Evolutionary conservation across 2,329 filamentous ascomycete species (phyloP).

Genomic region (Colletotrichum sublineola): DNA sequence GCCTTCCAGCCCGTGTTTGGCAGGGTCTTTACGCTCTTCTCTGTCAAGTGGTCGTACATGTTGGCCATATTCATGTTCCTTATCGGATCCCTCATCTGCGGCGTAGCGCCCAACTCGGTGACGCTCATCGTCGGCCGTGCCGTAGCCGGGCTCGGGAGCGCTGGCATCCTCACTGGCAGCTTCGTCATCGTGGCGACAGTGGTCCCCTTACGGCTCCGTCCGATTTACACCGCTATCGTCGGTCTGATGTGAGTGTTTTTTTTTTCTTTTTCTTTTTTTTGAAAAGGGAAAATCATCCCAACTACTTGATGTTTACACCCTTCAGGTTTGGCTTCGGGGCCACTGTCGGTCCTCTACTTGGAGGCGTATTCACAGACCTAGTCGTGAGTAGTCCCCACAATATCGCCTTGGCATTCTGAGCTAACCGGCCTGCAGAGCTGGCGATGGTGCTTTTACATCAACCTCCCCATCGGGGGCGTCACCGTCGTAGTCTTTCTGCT

Average conservation of each 20-base stretch:
- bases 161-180: slow-evolving; percentile 51
- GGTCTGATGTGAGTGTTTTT: slow-evolving; percentile 48
- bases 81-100: slow-evolving; percentile 32
- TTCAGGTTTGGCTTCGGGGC: slow-evolving; percentile 53
- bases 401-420: neutral
- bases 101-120: slow-evolving; percentile 27
- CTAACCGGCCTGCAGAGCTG: slow-evolving; percentile 44
- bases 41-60: slow-evolving; percentile 50
- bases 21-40: slow-evolving; percentile 54
- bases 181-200: slow-evolving; percentile 52
- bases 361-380: slow-evolving; percentile 54
- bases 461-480: slow-evolving; percentile 48
- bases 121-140: slow-evolving; percentile 37
- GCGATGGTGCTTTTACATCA: slow-evolving; percentile 44
- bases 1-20: slow-evolving; percentile 45
- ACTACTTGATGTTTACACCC: neutral
- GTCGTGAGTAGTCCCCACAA: slow-evolving; percentile 45
- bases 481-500: slow-evolving; percentile 47
- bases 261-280: neutral
- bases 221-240: slow-evolving; percentile 51
- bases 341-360: slow-evolving; percentile 52
- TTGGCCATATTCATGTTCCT: slow-evolving; percentile 37
- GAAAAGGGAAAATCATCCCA: neutral
- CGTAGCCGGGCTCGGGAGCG: slow-evolving; percentile 38
- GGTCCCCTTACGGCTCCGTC: slow-evolving; percentile 48